phyloP scores from a whole-genome alignment of 129 eudicot species.

The Centella asiatica region DNA sequence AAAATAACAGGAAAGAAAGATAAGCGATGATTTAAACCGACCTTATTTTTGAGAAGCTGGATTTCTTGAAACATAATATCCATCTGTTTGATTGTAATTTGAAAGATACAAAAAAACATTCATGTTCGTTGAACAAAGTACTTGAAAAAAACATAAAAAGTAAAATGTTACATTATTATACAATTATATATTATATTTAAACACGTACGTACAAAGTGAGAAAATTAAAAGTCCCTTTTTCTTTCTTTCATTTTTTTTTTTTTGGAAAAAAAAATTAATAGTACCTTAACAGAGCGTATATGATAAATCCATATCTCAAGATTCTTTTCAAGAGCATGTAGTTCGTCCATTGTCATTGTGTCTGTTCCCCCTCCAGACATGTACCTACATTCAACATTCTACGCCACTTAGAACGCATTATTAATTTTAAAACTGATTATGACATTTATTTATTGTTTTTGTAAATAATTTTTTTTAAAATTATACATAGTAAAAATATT shows the following conservation, averaged over 20 bases:
- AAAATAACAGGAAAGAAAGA: not conserved
- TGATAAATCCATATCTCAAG: slow-evolving; percentile 77
- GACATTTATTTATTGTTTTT: too few species aligned
- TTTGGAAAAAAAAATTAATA: too few species aligned
- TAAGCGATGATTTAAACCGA: slow-evolving; percentile 5
- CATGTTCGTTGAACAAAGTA: not conserved
- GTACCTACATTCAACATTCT: too few species aligned
- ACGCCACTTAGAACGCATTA: too few species aligned
- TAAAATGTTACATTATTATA: too few species aligned
- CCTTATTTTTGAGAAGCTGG: slow-evolving; percentile 83
- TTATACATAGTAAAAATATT: too few species aligned
- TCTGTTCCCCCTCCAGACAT: slow-evolving; percentile 68
- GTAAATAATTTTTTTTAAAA: too few species aligned
- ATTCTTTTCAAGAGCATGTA: slow-evolving; percentile 68
- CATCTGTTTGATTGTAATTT: slow-evolving; percentile 43
- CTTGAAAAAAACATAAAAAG: not conserved
- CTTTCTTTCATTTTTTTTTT: too few species aligned
- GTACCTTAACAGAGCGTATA: slow-evolving; percentile 80
- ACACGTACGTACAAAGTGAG: too few species aligned
- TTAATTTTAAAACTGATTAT: too few species aligned
- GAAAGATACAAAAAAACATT: not conserved
- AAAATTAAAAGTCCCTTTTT: too few species aligned
- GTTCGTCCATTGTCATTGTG: slow-evolving; percentile 69
- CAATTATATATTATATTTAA: too few species aligned
- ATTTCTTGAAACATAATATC: slow-evolving; percentile 91